Base-by-base conservation (phyloP, 2,329 filamentous ascomycete species). In the Penicillium fuscoglaucum region DNA sequence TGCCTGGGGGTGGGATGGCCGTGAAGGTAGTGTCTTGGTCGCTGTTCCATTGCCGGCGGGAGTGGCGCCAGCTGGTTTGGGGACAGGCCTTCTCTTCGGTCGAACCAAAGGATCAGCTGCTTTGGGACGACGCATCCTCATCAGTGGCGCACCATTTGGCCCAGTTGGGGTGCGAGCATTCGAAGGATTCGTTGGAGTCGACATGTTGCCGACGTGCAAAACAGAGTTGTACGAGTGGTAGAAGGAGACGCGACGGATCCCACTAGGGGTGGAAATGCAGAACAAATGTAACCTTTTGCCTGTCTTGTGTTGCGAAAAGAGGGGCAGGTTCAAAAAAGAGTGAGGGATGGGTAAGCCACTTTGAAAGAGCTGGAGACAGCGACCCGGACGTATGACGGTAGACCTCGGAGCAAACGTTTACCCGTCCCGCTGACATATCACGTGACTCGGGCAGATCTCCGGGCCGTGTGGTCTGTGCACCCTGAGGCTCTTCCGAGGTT, bases 71-170 rank as follows among this genome's bases (percentile, higher is more conserved):
- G 64, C 57, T 33, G 69, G 68, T 53, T 64, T 74, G 35, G 68
- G 57, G 15, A 55, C 58, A 44, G 70, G 72, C 62, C 67, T 72
- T 57, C 81, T 84, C 69, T 87, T 86, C 45, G 85, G 82, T 52
- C 86, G 80, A 52, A 88, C 85, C 21, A 90, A 77, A 31, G 89
- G 88, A 66, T 90, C 86, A 56, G 80, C 78, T 47, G 76, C 77
- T 58, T 80, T 81, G 12, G 79, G 79, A 58, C 81, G 82, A 55
- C 82, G 78, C 39, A 78, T 53, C 17, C 43, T 47, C 29, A 74
- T 76, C 65, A 77, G 70, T 12, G 70, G 72, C 48, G 70, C 76
- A 61, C 78, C 80, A 56, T 79, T 78, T 24, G 75, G 69, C n/a
- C 79, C 78, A 6, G 78, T 80, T 49, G 79, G 79, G 43, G 75